Conservation (phyloP, 768 basidiomycete genomes). For the Pleurotus eryngii region DNA sequence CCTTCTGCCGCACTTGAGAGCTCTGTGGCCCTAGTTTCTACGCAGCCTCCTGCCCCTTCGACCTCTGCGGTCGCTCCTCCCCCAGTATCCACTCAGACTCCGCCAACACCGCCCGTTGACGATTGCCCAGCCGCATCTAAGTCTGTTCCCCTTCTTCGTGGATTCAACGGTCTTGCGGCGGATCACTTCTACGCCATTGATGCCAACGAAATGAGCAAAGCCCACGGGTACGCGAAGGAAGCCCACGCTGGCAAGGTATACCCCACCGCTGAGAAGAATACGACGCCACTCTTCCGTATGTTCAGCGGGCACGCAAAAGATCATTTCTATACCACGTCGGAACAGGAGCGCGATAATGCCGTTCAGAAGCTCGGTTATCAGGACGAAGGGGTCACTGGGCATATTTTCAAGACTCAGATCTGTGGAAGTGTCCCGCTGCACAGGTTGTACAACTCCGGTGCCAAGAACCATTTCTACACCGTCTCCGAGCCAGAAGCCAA, state of each 20-base stretch:
- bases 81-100: background rate
- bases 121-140: background rate
- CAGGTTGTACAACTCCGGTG: background rate
- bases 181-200: conserved; percentile 3
- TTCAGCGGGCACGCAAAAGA: background rate
- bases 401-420: background rate
- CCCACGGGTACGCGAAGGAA: background rate
- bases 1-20: background rate
- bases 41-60: background rate
- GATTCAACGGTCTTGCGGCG: background rate
- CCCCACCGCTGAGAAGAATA: background rate
- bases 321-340: background rate
- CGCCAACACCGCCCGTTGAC: background rate
- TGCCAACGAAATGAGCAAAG: background rate
- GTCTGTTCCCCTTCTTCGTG: background rate
- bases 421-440: no score
- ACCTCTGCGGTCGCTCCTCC: background rate
- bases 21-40: background rate
- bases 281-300: background rate
- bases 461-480: background rate
- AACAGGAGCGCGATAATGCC: background rate
- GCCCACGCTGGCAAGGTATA: background rate
- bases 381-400: background rate
- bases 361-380: background rate
- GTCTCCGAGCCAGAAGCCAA: background rate